A percentile compares a stretch with the other conserved stretches of the same genome.
Evolutionary conservation across 73 alveolate species (phyloP).

Genomic region (Paramecium primaurelia): DNA sequence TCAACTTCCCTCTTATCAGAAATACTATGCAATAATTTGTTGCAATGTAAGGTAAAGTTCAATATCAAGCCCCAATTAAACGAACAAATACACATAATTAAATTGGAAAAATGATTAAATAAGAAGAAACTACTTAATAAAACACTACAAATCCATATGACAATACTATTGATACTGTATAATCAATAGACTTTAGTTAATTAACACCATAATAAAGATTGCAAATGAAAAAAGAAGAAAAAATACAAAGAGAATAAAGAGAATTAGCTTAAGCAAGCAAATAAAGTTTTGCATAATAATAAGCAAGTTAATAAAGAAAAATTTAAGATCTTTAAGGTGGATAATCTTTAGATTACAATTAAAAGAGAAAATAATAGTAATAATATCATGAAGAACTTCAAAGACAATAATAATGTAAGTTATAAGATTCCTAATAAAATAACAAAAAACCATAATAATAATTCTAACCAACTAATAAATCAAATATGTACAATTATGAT

Average conservation of each 20-base stretch:
- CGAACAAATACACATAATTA: slow-evolving; percentile 32
- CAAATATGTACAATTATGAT: not conserved
- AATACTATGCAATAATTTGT: not conserved
- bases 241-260: not conserved
- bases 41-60: not conserved
- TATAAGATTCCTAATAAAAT: not conserved
- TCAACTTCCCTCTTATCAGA: not conserved
- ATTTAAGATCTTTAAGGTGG: not conserved
- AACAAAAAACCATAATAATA: not conserved
- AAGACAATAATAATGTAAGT: not conserved
- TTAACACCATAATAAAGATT: slow-evolving; percentile 15
- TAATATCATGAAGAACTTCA: not conserved
- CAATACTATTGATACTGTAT: not conserved
- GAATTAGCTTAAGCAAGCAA: not conserved
- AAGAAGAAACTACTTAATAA: not conserved
- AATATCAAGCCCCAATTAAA: not conserved
- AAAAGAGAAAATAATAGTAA: not conserved
- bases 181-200: slow-evolving; percentile 8
- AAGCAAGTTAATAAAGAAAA: not conserved
- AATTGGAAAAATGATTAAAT: slow-evolving; percentile 26
- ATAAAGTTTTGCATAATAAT: not conserved
- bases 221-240: slow-evolving; percentile 6
- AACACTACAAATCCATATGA: not conserved
- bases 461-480: not conserved
- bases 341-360: not conserved